These are phyloP conservation scores for Astragalus glycyphyllos DNA, from an alignment of 306 rosid genomes.

Conservation along the genomic window DNA sequence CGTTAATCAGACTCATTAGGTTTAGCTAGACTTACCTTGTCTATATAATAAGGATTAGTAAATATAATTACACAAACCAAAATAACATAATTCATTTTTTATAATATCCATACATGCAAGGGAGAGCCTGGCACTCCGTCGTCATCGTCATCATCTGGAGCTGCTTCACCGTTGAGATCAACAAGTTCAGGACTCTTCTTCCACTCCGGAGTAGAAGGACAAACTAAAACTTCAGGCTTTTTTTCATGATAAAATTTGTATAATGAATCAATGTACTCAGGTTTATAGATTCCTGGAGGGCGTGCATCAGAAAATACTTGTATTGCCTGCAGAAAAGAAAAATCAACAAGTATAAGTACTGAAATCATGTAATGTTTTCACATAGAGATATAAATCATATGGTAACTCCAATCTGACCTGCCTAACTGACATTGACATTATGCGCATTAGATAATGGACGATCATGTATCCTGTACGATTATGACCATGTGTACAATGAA, in stretches of 20 bases:
- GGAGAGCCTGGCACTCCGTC: slow-evolving; percentile 72
- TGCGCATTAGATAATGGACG: slow-evolving; percentile 87
- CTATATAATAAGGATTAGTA: too few relatives aligned
- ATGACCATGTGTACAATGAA: slow-evolving; percentile 98
- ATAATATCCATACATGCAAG: slow-evolving; percentile 67
- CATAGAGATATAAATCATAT: slow-evolving; percentile 26
- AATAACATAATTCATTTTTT: slow-evolving; percentile 36
- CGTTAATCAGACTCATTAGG: too few relatives aligned
- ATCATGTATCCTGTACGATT: slow-evolving; percentile 99
- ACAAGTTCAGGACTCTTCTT: slow-evolving; percentile 85
- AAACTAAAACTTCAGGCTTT: slow-evolving; percentile 73
- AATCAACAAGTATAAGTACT: slow-evolving; percentile 32
- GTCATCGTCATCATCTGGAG: slow-evolving; percentile 62
- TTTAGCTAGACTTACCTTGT: too few relatives aligned
- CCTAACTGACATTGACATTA: slow-evolving; percentile 65
- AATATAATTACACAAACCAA: neutral
- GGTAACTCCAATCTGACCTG: slow-evolving; percentile 60
- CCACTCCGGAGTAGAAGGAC: slow-evolving; percentile 97
- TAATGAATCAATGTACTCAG: slow-evolving; percentile 84
- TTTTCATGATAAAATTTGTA: slow-evolving; percentile 88
- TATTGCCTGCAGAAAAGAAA: slow-evolving; percentile 71
- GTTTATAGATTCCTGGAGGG: slow-evolving; percentile 98
- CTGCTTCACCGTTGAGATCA: slow-evolving; percentile 96
- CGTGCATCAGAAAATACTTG: slow-evolving; percentile 83
- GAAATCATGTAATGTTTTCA: slow-evolving; percentile 26